Evolutionary conservation across 1,139 yeast genomes (phyloP).

Genomic region (Pichiaceae sp.): DNA sequence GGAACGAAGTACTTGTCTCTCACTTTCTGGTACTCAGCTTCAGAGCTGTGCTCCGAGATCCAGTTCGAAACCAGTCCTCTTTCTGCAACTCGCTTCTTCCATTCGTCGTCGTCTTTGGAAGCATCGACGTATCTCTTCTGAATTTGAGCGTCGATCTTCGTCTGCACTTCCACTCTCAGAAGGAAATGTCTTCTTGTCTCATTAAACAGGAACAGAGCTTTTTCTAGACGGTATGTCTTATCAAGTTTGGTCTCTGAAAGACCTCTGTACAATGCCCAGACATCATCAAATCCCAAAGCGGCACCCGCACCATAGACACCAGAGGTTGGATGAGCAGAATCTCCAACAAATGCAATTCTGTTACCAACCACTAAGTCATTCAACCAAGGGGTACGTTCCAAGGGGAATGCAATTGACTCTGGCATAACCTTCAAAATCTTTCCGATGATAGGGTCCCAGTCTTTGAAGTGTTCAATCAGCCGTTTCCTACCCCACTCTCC

Average conservation of each 20-base stretch:
- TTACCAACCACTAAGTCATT: slow-evolving; percentile 9
- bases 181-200: slow-evolving; percentile 12
- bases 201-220: slow-evolving; percentile 8
- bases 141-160: slow-evolving; percentile 9
- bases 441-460: slow-evolving; percentile 13
- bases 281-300: slow-evolving; percentile 13
- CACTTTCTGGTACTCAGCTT: slow-evolving; percentile 10
- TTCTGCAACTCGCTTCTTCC: slow-evolving; percentile 5
- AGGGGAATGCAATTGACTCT: slow-evolving; percentile 10
- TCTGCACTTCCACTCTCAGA: slow-evolving; percentile 10
- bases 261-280: slow-evolving; percentile 13
- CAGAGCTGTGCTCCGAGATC: slow-evolving; percentile 12
- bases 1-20: slow-evolving; percentile 9
- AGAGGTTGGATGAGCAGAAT: slow-evolving; percentile 19
- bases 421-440: slow-evolving; percentile 10
- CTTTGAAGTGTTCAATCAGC: slow-evolving; percentile 7
- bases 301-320: slow-evolving; percentile 17
- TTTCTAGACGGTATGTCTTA: slow-evolving; percentile 3
- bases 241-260: slow-evolving; percentile 7
- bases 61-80: slow-evolving; percentile 6
- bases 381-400: slow-evolving; percentile 13
- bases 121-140: slow-evolving; percentile 6
- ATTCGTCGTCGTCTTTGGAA: slow-evolving; percentile 7
- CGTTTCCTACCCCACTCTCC: slow-evolving; percentile 12
- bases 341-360: slow-evolving; percentile 24